Percentiles rank a stretch among this genome's conserved stretches.
These are phyloP conservation scores for Penicillium pancosmium DNA, from an alignment of 495 filamentous ascomycete genomes.

Conservation along the genomic window DNA sequence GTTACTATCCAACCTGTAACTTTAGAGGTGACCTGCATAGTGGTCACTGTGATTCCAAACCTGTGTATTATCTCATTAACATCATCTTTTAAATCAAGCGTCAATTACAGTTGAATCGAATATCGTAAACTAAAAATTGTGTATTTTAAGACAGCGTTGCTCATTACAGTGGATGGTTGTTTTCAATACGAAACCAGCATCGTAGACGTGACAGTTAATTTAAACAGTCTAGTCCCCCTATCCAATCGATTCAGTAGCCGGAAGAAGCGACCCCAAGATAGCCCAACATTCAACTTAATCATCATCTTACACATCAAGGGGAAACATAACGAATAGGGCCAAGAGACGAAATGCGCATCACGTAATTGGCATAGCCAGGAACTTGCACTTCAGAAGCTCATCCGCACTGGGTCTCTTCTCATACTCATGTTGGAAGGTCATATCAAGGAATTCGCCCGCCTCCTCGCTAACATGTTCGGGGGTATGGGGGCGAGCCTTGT, in stretches of 20 bases:
- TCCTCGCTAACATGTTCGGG: constrained; percentile 85
- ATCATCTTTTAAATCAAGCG: constrained; percentile 21
- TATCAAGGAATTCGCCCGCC: constrained; percentile 79
- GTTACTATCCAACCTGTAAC: constrained; percentile 34
- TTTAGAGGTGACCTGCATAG: constrained; percentile 35
- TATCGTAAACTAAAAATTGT: background rate
- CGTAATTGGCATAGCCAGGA: constrained; percentile 66
- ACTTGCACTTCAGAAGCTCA: constrained; percentile 79
- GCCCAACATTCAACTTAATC: background rate
- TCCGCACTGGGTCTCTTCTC: constrained; percentile 89
- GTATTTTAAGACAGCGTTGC: background rate
- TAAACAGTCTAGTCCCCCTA: background rate
- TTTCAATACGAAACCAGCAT: constrained; percentile 9
- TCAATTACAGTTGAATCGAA: constrained; percentile 5
- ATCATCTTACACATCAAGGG: constrained; percentile 1
- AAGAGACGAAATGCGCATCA: constrained; percentile 22
- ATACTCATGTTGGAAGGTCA: constrained; percentile 95
- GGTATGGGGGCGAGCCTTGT: constrained; percentile 84
- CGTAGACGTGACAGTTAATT: constrained; percentile 24
- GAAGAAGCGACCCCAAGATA: constrained; percentile 5
- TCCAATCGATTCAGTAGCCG: background rate
- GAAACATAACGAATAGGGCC: background rate
- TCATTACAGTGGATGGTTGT: constrained; percentile 2
- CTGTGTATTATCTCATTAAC: constrained; percentile 33
- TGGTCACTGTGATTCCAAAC: constrained; percentile 31